Conservation (phyloP, 208 protist species). For the Angomonas deanei region DNA sequence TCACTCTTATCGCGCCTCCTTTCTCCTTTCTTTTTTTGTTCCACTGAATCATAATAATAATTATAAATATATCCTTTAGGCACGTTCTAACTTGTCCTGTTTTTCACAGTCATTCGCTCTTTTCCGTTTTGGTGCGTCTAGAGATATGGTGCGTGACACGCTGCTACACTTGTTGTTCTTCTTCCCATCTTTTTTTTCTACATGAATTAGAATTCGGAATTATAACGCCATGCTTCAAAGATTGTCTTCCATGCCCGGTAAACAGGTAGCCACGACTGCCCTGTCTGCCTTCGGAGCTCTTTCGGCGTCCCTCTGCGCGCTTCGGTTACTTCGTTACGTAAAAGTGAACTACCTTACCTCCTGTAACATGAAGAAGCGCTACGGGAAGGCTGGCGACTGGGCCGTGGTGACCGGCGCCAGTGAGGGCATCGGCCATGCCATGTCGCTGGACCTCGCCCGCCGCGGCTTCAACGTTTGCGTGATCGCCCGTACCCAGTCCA, state of each 20-base stretch:
- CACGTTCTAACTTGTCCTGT: not conserved
- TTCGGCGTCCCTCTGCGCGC: slow-evolving; percentile 14
- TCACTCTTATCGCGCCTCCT: no score
- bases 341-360: slow-evolving; percentile 42
- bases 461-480: slow-evolving; percentile 91
- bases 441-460: slow-evolving; percentile 84
- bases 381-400: slow-evolving; percentile 75
- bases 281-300: slow-evolving; percentile 37
- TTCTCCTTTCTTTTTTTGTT: slow-evolving; percentile 14
- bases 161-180: not conserved
- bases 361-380: slow-evolving; percentile 56
- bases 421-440: slow-evolving; percentile 92
- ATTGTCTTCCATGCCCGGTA: no score
- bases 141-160: not conserved
- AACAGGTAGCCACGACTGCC: slow-evolving; percentile 5
- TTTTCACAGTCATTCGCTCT: no score
- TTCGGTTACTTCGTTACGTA: slow-evolving; percentile 38
- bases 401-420: slow-evolving; percentile 93
- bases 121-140: no score
- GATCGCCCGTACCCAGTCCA: slow-evolving; percentile 84
- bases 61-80: not conserved
- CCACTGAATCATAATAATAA: not conserved
- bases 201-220: no score
- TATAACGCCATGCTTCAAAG: no score
- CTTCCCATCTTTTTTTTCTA: not conserved